These are phyloP conservation scores for Taxillus chinensis DNA, from an alignment of 164 flowering plant species.

Conservation along the genomic window DNA sequence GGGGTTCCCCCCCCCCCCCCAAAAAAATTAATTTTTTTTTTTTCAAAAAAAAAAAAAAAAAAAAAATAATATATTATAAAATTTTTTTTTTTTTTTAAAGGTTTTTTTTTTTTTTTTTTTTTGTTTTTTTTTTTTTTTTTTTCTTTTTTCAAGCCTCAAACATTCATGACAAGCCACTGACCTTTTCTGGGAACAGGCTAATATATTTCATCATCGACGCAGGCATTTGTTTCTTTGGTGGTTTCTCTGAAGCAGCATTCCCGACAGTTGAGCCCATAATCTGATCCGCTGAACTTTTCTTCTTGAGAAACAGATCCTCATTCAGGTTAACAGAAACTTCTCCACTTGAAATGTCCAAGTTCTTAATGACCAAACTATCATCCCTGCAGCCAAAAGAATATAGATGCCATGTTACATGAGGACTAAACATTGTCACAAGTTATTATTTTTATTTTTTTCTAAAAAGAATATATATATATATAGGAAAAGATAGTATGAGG, in stretches of 20 bases:
- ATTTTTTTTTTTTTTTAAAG: too few species aligned
- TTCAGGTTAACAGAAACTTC: slow-evolving; percentile 51
- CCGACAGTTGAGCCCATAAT: slow-evolving; percentile 18
- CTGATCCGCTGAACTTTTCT: slow-evolving; percentile 28
- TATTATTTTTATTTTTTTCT: too few species aligned
- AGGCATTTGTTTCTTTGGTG: slow-evolving; percentile 31
- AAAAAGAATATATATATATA: too few species aligned
- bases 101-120: too few species aligned
- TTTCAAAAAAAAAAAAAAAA: too few species aligned
- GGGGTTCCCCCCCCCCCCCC: too few species aligned
- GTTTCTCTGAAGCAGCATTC: slow-evolving; percentile 18
- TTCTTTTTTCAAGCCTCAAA: not conserved
- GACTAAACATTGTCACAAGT: too few species aligned
- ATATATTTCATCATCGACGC: slow-evolving; percentile 37
- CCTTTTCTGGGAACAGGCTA: slow-evolving; percentile 74
- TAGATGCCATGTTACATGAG: too few species aligned
- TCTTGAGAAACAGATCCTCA: slow-evolving; percentile 50
- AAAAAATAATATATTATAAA: too few species aligned
- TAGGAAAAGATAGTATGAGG: too few species aligned
- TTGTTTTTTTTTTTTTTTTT: too few species aligned
- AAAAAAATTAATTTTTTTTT: too few species aligned
- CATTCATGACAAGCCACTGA: slow-evolving; percentile 17
- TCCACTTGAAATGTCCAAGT: slow-evolving; percentile 63
- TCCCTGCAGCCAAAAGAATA: slow-evolving; percentile 44
- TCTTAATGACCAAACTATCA: slow-evolving; percentile 56